A percentile compares a stretch with the other conserved stretches of the same genome.
Conservation (phyloP, 148 eudicot genomes). For the Rhododendron molle region DNA sequence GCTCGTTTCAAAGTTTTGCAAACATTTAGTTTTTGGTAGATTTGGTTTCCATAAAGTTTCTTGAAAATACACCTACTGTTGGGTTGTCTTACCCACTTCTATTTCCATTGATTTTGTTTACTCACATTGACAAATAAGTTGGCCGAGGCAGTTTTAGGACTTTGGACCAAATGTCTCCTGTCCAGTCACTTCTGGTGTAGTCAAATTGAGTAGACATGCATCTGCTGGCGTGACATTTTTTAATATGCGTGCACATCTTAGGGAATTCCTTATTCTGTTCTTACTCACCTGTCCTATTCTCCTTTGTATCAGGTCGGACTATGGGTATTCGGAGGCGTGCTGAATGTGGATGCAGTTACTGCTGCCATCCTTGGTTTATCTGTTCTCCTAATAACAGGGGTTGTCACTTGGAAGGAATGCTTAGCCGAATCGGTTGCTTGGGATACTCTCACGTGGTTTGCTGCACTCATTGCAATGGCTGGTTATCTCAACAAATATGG, state of each 20-base stretch:
- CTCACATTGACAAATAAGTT: neutral
- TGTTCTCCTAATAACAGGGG: conserved; percentile 76
- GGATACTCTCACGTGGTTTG: conserved; percentile 98
- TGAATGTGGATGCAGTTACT: conserved; percentile 89
- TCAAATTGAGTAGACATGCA: neutral
- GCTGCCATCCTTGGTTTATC: conserved; percentile 95
- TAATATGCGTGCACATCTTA: neutral
- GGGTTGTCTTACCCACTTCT: neutral
- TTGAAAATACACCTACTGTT: neutral
- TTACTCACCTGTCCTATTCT: neutral
- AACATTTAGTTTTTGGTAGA: neutral
- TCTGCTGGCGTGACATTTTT: neutral
- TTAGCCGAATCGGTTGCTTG: conserved; percentile 91
- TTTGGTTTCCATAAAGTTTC: neutral
- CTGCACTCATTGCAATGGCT: conserved; percentile 99
- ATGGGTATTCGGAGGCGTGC: conserved; percentile 81
- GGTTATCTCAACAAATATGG: conserved; percentile 98
- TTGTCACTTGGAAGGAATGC: conserved; percentile 97
- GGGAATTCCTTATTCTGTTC: neutral
- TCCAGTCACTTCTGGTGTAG: neutral
- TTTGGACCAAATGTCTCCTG: neutral
- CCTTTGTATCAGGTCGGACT: conserved; percentile 67
- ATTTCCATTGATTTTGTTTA: neutral
- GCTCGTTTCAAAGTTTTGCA: neutral
- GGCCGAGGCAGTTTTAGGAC: neutral